Percentiles rank a stretch among this genome's conserved stretches.
Conservation (phyloP, 768 basidiomycete genomes). For the Suillus occidentalis region DNA sequence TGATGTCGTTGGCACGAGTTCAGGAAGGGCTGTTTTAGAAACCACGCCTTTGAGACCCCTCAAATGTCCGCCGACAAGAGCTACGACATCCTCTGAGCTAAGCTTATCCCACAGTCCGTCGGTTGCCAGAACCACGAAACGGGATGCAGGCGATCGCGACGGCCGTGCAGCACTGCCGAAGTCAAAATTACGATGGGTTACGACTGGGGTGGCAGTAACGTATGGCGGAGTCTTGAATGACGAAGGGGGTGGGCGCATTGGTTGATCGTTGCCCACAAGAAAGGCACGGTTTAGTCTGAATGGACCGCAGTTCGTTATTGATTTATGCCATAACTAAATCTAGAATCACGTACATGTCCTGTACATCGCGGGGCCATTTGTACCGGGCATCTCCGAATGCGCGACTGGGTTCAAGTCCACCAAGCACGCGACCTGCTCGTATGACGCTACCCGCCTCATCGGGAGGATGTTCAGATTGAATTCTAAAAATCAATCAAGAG, state of each 20-base stretch:
- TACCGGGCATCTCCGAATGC: constrained; percentile 90
- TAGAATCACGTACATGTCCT: constrained; percentile 58
- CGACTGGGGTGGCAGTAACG: constrained; percentile 80
- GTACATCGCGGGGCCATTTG: constrained; percentile 78
- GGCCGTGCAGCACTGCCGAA: constrained; percentile 37
- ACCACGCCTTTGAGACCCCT: constrained; percentile 66
- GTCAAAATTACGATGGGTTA: constrained; percentile 71
- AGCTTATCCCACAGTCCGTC: constrained; percentile 80
- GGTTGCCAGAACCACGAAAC: constrained; percentile 88
- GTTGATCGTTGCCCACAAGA: constrained; percentile 58
- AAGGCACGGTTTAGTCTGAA: constrained; percentile 63
- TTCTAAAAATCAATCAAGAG: constrained; percentile 40
- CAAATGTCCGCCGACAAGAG: constrained; percentile 82
- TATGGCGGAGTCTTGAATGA: constrained; percentile 89
- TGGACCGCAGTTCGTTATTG: not conserved
- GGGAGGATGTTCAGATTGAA: constrained; percentile 80
- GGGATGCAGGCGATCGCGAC: constrained; percentile 28
- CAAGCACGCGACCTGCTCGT: constrained; percentile 78
- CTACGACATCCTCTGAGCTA: constrained; percentile 82
- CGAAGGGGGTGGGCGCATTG: constrained; percentile 58
- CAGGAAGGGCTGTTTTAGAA: constrained; percentile 55
- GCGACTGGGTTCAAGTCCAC: constrained; percentile 82
- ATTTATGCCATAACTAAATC: not conserved
- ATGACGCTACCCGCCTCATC: constrained; percentile 76
- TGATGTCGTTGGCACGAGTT: constrained; percentile 52